Conservation (phyloP, 257 asterid genomes). For the Misopates orontium region DNA sequence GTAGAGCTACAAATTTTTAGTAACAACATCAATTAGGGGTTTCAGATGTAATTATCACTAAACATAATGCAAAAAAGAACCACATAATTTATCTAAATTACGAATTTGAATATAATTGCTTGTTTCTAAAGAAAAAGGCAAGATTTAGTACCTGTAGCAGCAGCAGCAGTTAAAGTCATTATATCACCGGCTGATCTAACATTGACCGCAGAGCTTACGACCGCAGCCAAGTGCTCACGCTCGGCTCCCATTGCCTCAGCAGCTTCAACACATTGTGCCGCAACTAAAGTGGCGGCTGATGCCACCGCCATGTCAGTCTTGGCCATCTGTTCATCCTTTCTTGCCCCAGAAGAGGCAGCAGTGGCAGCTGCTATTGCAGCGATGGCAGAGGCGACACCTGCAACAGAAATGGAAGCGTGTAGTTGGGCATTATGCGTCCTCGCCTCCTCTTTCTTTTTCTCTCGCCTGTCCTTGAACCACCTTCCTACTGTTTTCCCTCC, state of each 20-base stretch:
- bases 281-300: constrained; percentile 93
- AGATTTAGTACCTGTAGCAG: constrained; percentile 73
- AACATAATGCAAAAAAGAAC: too few relatives aligned
- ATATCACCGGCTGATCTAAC: constrained; percentile 92
- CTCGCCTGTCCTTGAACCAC: constrained; percentile 95
- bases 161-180: constrained; percentile 95
- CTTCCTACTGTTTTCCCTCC: constrained; percentile 90
- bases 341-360: constrained; percentile 66
- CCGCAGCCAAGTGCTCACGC: constrained; percentile 77
- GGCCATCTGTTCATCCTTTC: constrained; percentile 82
- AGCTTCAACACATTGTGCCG: constrained; percentile 96
- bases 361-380: constrained; percentile 98
- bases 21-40: too few relatives aligned
- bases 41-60: too few relatives aligned
- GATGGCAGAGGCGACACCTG: constrained; percentile 93
- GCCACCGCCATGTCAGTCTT: constrained; percentile 96
- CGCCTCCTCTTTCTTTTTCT: constrained; percentile 92
- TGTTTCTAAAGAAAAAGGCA: too few relatives aligned
- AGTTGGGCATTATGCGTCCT: constrained; percentile 92
- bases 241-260: constrained; percentile 99
- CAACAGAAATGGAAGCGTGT: constrained; percentile 95
- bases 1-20: constrained; percentile 50
- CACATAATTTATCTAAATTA: too few relatives aligned
- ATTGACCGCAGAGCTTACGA: constrained; percentile 92
- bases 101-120: too few relatives aligned